A percentile compares a stretch with the other conserved stretches of the same genome.
These are phyloP conservation scores for Fusarium mexicanum DNA, from an alignment of 2,329 filamentous ascomycete genomes.

Conservation along the genomic window DNA sequence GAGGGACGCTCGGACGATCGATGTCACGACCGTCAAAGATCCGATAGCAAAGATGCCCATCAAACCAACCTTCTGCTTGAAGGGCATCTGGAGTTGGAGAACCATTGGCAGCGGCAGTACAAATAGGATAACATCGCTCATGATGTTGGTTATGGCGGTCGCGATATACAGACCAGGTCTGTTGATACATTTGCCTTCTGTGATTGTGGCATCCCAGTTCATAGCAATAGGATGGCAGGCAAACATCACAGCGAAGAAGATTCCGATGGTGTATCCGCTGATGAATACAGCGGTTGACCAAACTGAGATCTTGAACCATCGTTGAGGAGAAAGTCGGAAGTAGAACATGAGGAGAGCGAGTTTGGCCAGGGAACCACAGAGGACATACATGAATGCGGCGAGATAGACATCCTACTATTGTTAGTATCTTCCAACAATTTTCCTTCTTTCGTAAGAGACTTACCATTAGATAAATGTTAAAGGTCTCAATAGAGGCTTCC, in stretches of 20 bases:
- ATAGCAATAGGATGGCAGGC: slow-evolving; percentile 48
- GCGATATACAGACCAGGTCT: slow-evolving; percentile 59
- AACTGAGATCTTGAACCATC: slow-evolving; percentile 46
- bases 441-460: neutral
- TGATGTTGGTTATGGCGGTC: slow-evolving; percentile 58
- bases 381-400: slow-evolving; percentile 45
- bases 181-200: slow-evolving; percentile 54
- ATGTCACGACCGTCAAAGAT: slow-evolving; percentile 49
- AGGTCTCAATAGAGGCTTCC: slow-evolving; percentile 44
- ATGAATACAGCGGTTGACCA: slow-evolving; percentile 46
- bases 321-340: slow-evolving; percentile 49
- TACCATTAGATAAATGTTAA: slow-evolving; percentile 41
- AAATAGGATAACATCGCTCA: slow-evolving; percentile 59
- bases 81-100: slow-evolving; percentile 55
- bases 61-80: slow-evolving; percentile 58
- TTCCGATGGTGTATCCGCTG: slow-evolving; percentile 44
- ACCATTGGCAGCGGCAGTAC: slow-evolving; percentile 58
- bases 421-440: neutral
- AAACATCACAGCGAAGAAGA: slow-evolving; percentile 50
- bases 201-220: slow-evolving; percentile 45
- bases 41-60: slow-evolving; percentile 57
- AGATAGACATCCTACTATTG: slow-evolving; percentile 41
- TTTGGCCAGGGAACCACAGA: slow-evolving; percentile 50
- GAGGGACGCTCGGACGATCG: slow-evolving; percentile 44
- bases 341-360: slow-evolving; percentile 53